Evolutionary conservation across 1,284 basidiomycete species (phyloP).

Genomic region (Ceratobasidium sp.): DNA sequence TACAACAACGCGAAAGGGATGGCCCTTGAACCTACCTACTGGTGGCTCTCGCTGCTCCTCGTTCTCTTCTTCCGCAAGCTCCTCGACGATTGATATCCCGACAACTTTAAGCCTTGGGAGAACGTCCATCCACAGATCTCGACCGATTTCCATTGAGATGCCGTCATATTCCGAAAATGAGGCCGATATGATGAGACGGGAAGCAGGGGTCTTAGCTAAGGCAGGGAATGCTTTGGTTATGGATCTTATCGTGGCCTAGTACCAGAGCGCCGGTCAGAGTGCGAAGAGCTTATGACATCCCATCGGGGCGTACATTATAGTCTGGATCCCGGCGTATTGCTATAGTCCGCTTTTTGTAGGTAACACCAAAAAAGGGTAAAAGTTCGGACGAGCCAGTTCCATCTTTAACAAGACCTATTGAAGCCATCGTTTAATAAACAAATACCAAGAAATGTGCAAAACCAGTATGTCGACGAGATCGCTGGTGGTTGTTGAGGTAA

Average conservation of each 20-base stretch:
- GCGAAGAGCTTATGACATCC: background rate
- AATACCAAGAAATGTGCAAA: too few relatives aligned
- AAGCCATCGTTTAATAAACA: too few relatives aligned
- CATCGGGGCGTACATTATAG: conserved; percentile 7
- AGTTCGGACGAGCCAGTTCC: background rate
- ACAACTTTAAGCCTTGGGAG: background rate
- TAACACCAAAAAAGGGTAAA: conserved; percentile 18
- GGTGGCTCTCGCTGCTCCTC: background rate
- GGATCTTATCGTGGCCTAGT: conserved; percentile 4
- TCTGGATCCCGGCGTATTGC: conserved; percentile 15
- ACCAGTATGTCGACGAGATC: too few relatives aligned
- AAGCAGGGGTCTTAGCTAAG: background rate
- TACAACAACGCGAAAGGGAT: too few relatives aligned
- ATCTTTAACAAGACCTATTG: background rate
- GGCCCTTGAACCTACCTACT: background rate
- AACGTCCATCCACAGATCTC: conserved; percentile 20
- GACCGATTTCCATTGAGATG: conserved; percentile 8
- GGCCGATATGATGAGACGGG: background rate
- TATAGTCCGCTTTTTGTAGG: conserved; percentile 10
- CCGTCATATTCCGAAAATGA: conserved; percentile 20
- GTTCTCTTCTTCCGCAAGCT: background rate
- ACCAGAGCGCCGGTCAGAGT: background rate
- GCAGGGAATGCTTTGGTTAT: conserved; percentile 8
- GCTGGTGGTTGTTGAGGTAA: too few relatives aligned
- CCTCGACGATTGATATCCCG: background rate